Conservation (phyloP, 148 eudicot genomes). For the Chenopodium formosanum region DNA sequence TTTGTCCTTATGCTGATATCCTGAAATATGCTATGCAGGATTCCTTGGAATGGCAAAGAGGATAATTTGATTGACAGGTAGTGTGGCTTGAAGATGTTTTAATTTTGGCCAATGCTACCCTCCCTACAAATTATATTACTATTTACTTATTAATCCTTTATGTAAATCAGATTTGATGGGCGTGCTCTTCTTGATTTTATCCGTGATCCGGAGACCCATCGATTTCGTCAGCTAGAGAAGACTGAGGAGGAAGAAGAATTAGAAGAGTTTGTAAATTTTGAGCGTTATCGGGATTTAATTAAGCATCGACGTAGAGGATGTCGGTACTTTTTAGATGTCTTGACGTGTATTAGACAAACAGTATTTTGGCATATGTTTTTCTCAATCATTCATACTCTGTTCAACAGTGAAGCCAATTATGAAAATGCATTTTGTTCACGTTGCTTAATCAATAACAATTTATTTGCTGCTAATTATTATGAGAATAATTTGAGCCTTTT, state of each 20-base stretch:
- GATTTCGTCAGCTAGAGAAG: slow-evolving; percentile 62
- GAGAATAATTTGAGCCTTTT: slow-evolving; percentile 32
- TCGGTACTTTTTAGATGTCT: slow-evolving; percentile 92
- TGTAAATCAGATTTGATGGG: slow-evolving; percentile 83
- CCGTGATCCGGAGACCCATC: slow-evolving; percentile 77
- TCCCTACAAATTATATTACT: background rate
- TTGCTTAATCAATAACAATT: slow-evolving; percentile 8
- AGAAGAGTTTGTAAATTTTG: slow-evolving; percentile 99
- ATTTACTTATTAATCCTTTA: slow-evolving; percentile 8
- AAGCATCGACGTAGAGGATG: slow-evolving; percentile 99
- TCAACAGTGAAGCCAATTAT: slow-evolving; percentile 22
- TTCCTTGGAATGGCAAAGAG: slow-evolving; percentile 98
- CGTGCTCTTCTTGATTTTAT: slow-evolving; percentile 98
- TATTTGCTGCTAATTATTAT: slow-evolving; percentile 26
- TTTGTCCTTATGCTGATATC: slow-evolving; percentile 17
- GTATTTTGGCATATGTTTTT: slow-evolving; percentile 23
- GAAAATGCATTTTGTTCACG: slow-evolving; percentile 24
- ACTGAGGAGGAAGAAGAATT: slow-evolving; percentile 94
- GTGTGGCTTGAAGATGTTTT: background rate
- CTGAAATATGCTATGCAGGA: slow-evolving; percentile 45
- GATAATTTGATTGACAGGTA: slow-evolving; percentile 94
- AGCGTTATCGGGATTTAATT: slow-evolving; percentile 99
- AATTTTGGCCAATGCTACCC: background rate
- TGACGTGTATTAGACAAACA: slow-evolving; percentile 34
- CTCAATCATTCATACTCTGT: background rate